Conservation (phyloP, 768 basidiomycete species). For the Crassisporium funariophilum region DNA sequence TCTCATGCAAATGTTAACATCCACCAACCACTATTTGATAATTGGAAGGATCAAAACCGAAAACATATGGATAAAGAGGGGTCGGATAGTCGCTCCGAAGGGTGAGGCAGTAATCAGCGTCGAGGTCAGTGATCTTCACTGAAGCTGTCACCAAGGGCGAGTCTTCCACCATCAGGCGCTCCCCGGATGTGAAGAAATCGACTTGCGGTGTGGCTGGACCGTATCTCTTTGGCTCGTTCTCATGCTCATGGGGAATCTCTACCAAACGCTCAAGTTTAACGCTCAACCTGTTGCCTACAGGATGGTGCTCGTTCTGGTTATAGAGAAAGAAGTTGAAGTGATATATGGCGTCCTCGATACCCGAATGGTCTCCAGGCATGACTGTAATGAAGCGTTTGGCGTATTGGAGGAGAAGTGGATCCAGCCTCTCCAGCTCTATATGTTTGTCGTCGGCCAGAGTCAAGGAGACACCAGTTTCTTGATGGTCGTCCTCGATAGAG, state of each 20-base stretch:
- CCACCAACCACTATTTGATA: not conserved
- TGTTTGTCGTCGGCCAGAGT: not conserved
- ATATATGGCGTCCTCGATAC: not conserved
- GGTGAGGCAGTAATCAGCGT: not conserved
- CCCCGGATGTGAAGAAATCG: not conserved
- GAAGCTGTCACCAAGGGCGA: not conserved
- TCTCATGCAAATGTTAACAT: not conserved
- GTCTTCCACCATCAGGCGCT: not conserved
- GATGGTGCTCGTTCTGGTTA: not conserved
- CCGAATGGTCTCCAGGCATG: not conserved
- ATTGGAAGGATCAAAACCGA: not conserved
- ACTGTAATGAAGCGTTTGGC: not conserved
- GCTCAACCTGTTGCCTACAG: not conserved
- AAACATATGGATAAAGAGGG: conserved; percentile 1
- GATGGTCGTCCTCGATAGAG: not conserved
- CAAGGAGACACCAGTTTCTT: not conserved
- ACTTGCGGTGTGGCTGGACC: not conserved
- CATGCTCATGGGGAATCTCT: not conserved
- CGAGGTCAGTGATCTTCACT: not conserved
- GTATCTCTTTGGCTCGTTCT: not conserved
- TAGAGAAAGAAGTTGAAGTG: not conserved
- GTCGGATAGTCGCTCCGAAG: not conserved
- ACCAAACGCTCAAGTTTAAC: conserved; percentile 1
- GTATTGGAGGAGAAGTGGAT: not conserved
- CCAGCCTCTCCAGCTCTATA: not conserved